Percentiles rank a stretch among this genome's conserved stretches.
phyloP scores from a whole-genome alignment of 768 basidiomycete genomes.

The Postia placenta region DNA sequence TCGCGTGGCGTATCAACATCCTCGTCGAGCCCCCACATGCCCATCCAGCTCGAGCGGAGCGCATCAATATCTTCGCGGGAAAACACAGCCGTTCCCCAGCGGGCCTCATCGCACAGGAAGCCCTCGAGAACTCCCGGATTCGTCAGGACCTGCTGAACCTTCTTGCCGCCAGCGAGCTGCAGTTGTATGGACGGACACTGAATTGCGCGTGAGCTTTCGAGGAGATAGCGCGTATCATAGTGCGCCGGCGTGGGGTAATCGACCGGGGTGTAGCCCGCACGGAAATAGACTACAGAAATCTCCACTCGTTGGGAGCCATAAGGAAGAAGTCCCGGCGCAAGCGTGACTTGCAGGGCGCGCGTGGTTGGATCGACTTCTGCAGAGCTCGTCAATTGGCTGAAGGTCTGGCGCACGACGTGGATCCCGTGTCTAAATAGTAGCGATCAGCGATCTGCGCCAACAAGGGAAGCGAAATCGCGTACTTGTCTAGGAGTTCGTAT shows the following conservation, averaged over 20 bases:
- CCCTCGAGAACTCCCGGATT: slow-evolving; percentile 66
- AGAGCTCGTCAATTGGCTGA: slow-evolving; percentile 57
- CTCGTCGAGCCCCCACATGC: slow-evolving; percentile 73
- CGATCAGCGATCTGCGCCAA: neutral
- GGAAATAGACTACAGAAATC: slow-evolving; percentile 87
- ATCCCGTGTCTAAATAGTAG: slow-evolving; percentile 56
- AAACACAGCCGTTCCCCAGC: slow-evolving; percentile 28
- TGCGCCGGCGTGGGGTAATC: slow-evolving; percentile 66
- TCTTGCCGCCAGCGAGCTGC: slow-evolving; percentile 95
- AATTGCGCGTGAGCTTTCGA: slow-evolving; percentile 82
- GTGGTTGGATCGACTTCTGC: slow-evolving; percentile 44
- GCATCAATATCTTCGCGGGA: slow-evolving; percentile 37
- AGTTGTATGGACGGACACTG: slow-evolving; percentile 90
- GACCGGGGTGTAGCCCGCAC: slow-evolving; percentile 79
- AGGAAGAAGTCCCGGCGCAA: slow-evolving; percentile 26
- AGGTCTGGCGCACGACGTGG: slow-evolving; percentile 67
- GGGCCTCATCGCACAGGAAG: slow-evolving; percentile 48
- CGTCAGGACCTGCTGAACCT: slow-evolving; percentile 85
- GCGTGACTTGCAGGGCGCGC: slow-evolving; percentile 34
- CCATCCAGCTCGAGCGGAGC: slow-evolving; percentile 77
- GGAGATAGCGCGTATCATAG: slow-evolving; percentile 67
- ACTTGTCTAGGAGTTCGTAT: slow-evolving; percentile 81
- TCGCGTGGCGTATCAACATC: slow-evolving; percentile 19
- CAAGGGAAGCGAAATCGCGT: slow-evolving; percentile 18
- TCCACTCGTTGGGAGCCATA: slow-evolving; percentile 41